These are phyloP conservation scores for Cystobasidium ongulense DNA, from an alignment of 768 basidiomycete genomes.

Conservation along the genomic window DNA sequence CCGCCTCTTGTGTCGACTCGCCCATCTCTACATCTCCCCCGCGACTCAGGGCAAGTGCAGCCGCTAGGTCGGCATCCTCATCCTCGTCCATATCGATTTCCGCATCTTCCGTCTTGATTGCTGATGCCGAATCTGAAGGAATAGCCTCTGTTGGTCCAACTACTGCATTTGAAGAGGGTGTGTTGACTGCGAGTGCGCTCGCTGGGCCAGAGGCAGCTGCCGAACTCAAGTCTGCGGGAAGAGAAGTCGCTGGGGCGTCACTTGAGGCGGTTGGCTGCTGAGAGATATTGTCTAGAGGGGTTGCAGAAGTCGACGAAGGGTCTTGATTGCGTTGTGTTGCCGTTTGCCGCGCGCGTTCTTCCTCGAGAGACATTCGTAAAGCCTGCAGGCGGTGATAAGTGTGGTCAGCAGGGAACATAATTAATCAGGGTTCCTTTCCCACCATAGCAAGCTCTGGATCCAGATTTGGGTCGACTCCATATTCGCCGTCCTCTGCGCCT, in stretches of 20 bases:
- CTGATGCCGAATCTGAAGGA: conserved; percentile 33
- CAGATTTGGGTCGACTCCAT: conserved; percentile 87
- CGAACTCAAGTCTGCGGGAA: neutral
- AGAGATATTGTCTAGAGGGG: neutral
- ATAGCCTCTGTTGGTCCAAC: conserved; percentile 38
- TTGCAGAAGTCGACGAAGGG: neutral
- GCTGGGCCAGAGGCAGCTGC: conserved; percentile 30
- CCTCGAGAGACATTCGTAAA: conserved; percentile 93
- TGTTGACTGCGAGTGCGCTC: conserved; percentile 41
- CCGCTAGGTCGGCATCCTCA: conserved; percentile 66
- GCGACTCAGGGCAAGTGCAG: conserved; percentile 61
- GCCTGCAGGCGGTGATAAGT: conserved; percentile 57
- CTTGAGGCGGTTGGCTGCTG: neutral
- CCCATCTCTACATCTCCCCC: conserved; percentile 51
- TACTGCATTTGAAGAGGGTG: conserved; percentile 45
- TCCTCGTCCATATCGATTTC: conserved; percentile 51
- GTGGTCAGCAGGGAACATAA: neutral
- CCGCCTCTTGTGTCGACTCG: conserved; percentile 50
- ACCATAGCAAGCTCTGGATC: conserved; percentile 98
- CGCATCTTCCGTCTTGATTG: conserved; percentile 38
- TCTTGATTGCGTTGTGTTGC: conserved; percentile 14
- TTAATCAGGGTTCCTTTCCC: conserved; percentile 38
- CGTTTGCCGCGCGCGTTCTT: conserved; percentile 65
- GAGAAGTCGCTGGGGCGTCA: neutral
- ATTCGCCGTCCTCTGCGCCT: conserved; percentile 55